These are phyloP conservation scores for Lycium barbarum DNA, from an alignment of 257 asterid genomes.

Conservation along the genomic window DNA sequence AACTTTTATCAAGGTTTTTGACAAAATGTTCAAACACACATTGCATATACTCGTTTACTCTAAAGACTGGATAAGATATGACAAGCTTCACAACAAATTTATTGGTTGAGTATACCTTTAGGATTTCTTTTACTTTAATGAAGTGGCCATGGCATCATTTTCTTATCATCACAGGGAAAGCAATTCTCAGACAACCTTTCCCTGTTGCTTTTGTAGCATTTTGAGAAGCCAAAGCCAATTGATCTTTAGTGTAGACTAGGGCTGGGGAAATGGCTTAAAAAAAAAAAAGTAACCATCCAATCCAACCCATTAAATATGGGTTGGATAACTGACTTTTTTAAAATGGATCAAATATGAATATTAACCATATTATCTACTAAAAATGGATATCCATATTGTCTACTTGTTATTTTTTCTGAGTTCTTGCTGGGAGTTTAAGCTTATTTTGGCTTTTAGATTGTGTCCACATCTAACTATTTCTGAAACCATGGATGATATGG, in stretches of 20 bases:
- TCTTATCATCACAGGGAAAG: neutral
- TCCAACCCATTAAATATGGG: no score
- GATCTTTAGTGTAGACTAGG: neutral
- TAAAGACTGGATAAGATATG: neutral
- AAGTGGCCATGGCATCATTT: neutral
- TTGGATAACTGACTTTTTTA: no score
- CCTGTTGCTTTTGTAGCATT: neutral
- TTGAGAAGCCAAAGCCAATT: neutral
- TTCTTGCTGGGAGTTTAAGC: no score
- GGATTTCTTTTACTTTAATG: conserved; percentile 1
- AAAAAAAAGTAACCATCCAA: no score
- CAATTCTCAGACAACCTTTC: neutral
- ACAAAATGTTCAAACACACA: neutral
- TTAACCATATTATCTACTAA: no score
- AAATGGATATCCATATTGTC: no score
- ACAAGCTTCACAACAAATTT: neutral
- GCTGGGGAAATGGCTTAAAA: no score
- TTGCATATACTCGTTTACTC: neutral
- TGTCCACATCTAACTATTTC: no score
- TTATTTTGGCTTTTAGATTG: no score
- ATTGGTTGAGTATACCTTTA: neutral
- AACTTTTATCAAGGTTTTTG: neutral
- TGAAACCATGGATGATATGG: no score
- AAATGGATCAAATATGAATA: no score
- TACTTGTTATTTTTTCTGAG: no score